A percentile compares a stretch with the other conserved stretches of the same genome.
Evolutionary conservation across 177 flowering plant genomes (phyloP).

Genomic region (Tripterygium wilfordii): DNA sequence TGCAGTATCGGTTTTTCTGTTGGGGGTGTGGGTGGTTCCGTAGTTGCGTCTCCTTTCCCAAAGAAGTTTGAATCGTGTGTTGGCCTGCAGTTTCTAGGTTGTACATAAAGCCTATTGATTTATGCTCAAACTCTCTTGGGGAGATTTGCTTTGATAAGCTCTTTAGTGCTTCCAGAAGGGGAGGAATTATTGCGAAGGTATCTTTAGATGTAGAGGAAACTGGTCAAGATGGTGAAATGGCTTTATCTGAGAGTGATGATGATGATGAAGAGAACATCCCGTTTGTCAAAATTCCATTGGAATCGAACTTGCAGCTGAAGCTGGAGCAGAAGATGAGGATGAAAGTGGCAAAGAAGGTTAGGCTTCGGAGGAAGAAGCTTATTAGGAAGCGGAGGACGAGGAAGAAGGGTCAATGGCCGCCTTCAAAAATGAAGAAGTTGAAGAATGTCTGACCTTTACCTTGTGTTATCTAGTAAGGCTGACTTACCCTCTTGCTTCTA

Average conservation of each 20-base stretch:
- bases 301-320: constrained; percentile 59
- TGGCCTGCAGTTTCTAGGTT: constrained; percentile 33
- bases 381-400: constrained; percentile 68
- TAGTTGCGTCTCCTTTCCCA: no score
- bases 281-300: constrained; percentile 63
- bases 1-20: no score
- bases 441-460: constrained; percentile 59
- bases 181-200: constrained; percentile 21
- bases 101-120: constrained; percentile 7
- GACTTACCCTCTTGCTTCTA: constrained; percentile 23
- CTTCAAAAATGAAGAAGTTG: constrained; percentile 80
- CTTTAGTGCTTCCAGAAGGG: constrained; percentile 3
- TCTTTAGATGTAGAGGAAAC: constrained; percentile 19
- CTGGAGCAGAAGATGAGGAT: constrained; percentile 56
- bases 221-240: background rate
- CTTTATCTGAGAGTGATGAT: background rate
- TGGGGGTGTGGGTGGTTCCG: no score
- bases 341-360: constrained; percentile 75
- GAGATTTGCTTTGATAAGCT: constrained; percentile 7
- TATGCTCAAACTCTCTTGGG: constrained; percentile 4
- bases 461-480: no score
- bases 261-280: constrained; percentile 25
- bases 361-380: constrained; percentile 68
- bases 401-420: constrained; percentile 95
- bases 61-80: background rate